Conservation (phyloP, 371 early-diverging fungal genomes). For the Circinella umbellata region DNA sequence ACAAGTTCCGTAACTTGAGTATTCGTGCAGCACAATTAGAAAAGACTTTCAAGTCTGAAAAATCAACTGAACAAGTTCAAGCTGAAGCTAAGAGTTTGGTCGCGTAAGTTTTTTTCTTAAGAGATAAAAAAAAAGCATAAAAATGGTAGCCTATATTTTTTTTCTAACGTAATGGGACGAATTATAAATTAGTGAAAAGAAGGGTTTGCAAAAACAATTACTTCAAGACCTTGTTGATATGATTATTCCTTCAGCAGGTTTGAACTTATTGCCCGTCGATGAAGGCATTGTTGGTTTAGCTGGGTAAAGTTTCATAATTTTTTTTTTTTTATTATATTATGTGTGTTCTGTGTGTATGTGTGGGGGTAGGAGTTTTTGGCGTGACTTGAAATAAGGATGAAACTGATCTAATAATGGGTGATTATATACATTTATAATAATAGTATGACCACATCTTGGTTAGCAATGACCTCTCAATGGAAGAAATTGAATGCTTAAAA, state of each 20-base stretch:
- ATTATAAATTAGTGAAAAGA: slow-evolving; percentile 49
- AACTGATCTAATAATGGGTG: neutral
- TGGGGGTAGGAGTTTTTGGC: too few species aligned
- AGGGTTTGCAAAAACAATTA: slow-evolving; percentile 53
- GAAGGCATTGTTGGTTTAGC: slow-evolving; percentile 73
- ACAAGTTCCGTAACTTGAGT: slow-evolving; percentile 63
- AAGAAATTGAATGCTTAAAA: slow-evolving; percentile 33
- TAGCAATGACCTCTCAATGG: slow-evolving; percentile 44
- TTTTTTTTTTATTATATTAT: slow-evolving; percentile 13
- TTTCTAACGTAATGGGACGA: too few species aligned
- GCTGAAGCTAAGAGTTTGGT: slow-evolving; percentile 33
- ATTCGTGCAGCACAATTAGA: slow-evolving; percentile 42
- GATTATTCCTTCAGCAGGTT: slow-evolving; percentile 61
- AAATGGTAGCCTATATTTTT: too few species aligned
- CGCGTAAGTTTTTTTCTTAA: slow-evolving; percentile 45
- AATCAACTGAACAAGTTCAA: slow-evolving; percentile 16
- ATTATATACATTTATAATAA: neutral
- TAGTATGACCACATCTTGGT: slow-evolving; percentile 43
- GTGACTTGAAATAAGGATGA: neutral
- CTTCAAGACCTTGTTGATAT: slow-evolving; percentile 68
- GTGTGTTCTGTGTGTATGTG: too few species aligned
- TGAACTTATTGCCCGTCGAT: slow-evolving; percentile 60
- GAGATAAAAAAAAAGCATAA: neutral
- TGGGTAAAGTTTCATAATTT: slow-evolving; percentile 54
- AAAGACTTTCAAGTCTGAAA: slow-evolving; percentile 34